Conservation (phyloP, 164 flowering plant genomes). For the Cinnamomum micranthum region DNA sequence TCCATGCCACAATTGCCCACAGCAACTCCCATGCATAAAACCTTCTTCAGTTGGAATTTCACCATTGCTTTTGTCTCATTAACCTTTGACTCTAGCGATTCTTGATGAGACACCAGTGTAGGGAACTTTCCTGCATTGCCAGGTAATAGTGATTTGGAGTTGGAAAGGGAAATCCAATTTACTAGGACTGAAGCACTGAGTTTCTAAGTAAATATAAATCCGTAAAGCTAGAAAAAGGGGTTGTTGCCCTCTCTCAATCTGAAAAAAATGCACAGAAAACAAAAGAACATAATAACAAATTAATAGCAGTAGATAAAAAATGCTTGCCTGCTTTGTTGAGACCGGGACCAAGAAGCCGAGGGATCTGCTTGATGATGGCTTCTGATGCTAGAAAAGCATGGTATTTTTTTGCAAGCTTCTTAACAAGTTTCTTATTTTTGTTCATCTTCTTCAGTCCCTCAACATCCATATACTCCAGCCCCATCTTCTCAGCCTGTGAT, state of each 20-base stretch:
- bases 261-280: too few relatives aligned
- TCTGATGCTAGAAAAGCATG: constrained; percentile 61
- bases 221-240: too few relatives aligned
- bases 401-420: constrained; percentile 54
- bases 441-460: constrained; percentile 58
- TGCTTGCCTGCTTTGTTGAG: constrained; percentile 46
- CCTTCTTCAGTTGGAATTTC: constrained; percentile 77
- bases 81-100: constrained; percentile 59
- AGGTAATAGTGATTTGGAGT: not conserved
- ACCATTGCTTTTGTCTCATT: constrained; percentile 69
- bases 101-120: constrained; percentile 66
- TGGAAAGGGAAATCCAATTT: too few relatives aligned
- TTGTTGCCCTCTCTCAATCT: too few relatives aligned
- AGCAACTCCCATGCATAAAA: constrained; percentile 82
- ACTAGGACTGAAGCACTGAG: too few relatives aligned
- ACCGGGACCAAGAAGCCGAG: constrained; percentile 58
- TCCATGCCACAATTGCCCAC: constrained; percentile 70
- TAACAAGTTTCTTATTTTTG: constrained; percentile 59
- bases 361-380: constrained; percentile 60
- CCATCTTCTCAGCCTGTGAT: constrained; percentile 49
- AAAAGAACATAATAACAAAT: not conserved
- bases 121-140: constrained; percentile 55
- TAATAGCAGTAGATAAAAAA: not conserved
- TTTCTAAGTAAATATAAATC: too few relatives aligned
- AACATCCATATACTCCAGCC: constrained; percentile 53